Evolutionary conservation across 768 basidiomycete genomes (phyloP).

Genomic region (Cystofilobasidium capitatum): DNA sequence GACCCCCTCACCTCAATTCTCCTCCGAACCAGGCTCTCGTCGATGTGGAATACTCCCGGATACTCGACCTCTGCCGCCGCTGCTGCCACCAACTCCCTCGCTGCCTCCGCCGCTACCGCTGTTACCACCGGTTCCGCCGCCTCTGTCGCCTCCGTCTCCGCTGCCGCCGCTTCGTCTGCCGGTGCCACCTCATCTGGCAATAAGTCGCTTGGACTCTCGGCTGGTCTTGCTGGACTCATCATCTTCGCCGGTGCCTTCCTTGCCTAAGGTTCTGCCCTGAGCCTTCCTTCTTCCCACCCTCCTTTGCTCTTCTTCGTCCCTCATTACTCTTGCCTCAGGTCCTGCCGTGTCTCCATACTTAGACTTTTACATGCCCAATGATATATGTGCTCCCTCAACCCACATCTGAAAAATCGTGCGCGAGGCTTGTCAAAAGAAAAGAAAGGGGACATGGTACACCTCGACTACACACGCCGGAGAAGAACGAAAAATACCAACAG

Average conservation of each 20-base stretch:
- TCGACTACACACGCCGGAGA: too few relatives aligned
- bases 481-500: too few relatives aligned
- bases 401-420: neutral
- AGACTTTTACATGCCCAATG: too few relatives aligned
- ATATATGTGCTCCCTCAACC: too few relatives aligned
- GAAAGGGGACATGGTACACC: neutral
- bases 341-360: too few relatives aligned
- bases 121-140: neutral
- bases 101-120: too few relatives aligned
- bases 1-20: neutral
- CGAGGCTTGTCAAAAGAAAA: neutral
- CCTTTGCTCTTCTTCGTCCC: neutral
- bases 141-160: neutral
- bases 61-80: neutral
- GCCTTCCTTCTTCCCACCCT: neutral
- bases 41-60: neutral
- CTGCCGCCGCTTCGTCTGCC: neutral
- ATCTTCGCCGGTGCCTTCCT: neutral
- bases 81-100: neutral
- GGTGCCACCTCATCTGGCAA: neutral
- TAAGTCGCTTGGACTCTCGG: neutral
- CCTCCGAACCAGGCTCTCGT: neutral
- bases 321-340: too few relatives aligned
- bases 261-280: neutral
- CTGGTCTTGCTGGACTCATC: neutral